These are phyloP conservation scores for Fragilaria radians DNA, from an alignment of 108 stramenopile genomes.

Conservation along the genomic window DNA sequence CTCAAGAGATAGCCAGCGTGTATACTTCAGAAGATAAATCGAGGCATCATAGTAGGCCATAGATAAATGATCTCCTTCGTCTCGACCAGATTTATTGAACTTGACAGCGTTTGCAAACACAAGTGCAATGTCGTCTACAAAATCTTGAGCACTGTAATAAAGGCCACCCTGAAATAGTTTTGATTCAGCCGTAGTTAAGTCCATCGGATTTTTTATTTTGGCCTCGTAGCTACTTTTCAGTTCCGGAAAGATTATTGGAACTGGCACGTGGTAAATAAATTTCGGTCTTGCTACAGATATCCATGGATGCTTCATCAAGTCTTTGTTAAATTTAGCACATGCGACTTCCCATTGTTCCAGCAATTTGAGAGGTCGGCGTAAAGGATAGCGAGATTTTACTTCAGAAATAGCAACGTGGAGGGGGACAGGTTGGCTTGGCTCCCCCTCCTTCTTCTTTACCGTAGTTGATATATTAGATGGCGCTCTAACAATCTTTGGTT, in stretches of 20 bases:
- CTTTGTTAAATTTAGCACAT: constrained; percentile 54
- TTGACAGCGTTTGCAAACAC: constrained; percentile 78
- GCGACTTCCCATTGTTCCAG: constrained; percentile 70
- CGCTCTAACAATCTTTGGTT: constrained; percentile 18
- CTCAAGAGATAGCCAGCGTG: constrained; percentile 79
- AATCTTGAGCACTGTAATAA: constrained; percentile 50
- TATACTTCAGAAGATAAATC: constrained; percentile 71
- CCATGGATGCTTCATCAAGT: constrained; percentile 78
- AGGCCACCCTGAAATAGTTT: constrained; percentile 40
- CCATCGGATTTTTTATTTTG: constrained; percentile 80
- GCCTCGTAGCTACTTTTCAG: constrained; percentile 55
- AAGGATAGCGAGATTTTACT: constrained; percentile 57
- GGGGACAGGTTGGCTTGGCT: constrained; percentile 59
- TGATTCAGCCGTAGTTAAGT: constrained; percentile 80
- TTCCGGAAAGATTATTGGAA: constrained; percentile 68
- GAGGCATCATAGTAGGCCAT: constrained; percentile 87
- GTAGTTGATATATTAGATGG: constrained; percentile 11
- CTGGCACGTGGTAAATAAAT: constrained; percentile 83
- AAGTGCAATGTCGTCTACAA: constrained; percentile 70
- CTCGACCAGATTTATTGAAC: constrained; percentile 74
- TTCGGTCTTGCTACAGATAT: constrained; percentile 48
- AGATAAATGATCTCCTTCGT: constrained; percentile 76
- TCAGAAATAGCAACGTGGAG: constrained; percentile 80
- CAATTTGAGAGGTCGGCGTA: constrained; percentile 55
- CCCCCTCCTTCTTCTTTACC: background rate